phyloP scores from a whole-genome alignment of 352 stramenopile species.

The Phytophthora aleatoria region DNA sequence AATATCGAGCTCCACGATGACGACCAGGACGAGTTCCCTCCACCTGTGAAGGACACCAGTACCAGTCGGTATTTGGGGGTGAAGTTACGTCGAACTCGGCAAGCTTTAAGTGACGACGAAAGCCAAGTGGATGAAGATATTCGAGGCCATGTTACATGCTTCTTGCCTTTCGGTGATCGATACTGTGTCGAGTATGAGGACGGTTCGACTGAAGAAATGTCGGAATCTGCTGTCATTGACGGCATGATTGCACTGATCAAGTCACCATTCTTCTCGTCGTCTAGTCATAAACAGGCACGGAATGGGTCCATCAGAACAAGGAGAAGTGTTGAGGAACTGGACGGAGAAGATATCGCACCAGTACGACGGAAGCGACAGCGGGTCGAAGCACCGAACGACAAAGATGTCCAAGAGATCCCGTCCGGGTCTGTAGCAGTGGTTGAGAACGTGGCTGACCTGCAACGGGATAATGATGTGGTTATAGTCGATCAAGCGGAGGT shows the following conservation, averaged over 20 bases:
- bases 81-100: slow-evolving; percentile 27
- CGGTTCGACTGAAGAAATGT: slow-evolving; percentile 47
- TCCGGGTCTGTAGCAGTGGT: slow-evolving; percentile 20
- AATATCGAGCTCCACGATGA: slow-evolving; percentile 57
- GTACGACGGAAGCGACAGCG: slow-evolving; percentile 32
- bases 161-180: slow-evolving; percentile 62
- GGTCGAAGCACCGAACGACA: slow-evolving; percentile 3
- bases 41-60: slow-evolving; percentile 52
- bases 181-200: slow-evolving; percentile 67
- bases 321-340: slow-evolving; percentile 15
- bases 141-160: slow-evolving; percentile 52
- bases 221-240: slow-evolving; percentile 62
- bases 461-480: slow-evolving; percentile 18
- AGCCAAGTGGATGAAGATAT: slow-evolving; percentile 20
- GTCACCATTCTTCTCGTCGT: slow-evolving; percentile 37
- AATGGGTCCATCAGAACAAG: slow-evolving; percentile 14
- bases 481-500: slow-evolving; percentile 17
- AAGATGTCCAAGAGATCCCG: slow-evolving; percentile 18
- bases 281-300: slow-evolving; percentile 13
- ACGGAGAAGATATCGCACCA: slow-evolving; percentile 11
- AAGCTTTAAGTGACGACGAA: slow-evolving; percentile 12
- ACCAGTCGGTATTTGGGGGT: slow-evolving; percentile 62
- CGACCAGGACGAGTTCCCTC: slow-evolving; percentile 50
- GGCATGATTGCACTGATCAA: slow-evolving; percentile 55
- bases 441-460: slow-evolving; percentile 16